Evolutionary conservation across 306 rosid species (phyloP), one percentile per base, ranked within the genome.

Genomic region (Coriaria nepalensis): DNA sequence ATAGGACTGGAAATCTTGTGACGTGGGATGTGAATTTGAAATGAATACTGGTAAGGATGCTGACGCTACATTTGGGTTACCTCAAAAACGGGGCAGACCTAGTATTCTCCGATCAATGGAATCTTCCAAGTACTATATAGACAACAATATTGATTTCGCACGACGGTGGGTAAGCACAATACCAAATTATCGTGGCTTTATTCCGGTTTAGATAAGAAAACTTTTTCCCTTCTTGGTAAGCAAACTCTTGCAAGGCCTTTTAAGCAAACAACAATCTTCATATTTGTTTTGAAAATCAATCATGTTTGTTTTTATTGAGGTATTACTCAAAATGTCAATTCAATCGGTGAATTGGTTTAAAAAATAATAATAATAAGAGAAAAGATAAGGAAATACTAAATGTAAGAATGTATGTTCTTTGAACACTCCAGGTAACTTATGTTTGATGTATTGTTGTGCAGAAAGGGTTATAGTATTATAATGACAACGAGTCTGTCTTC

Each of bases 141-240:
- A 79, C 65, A 90, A 85, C 60, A 62, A 79, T 67, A 39, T 90
- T 73, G 72, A 53, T 56, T 43, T 47, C 68, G 98, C 98, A 71
- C 81, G 87, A 85, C 87, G 98, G 98, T 90, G 94, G 98, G 98
- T 82, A 90, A 90, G 98, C 93, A 85, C 79, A 63, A 57, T 66
- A 43, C 50, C 39, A 60, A 20, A 20, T 1, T 70, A 43, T 47
- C 13, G 33, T 59, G 43, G 71, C 72, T 59, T 65, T 49, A 43
- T 58, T 73, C 68, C 33, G 35, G 56, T 67, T 38, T 45, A 53
- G 63, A 51, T 43, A 64, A 61, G 49, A 45, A 13, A 45, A 11
- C 7, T 36, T 33, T 20, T 45, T 33, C 40, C 12, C 40, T 40
- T 42, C 33, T 51, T 32, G 40, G 57, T 33, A 42, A 33, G 40